phyloP scores from a whole-genome alignment of 1,284 basidiomycete species.

The Cutaneotrichosporon sp. region DNA sequence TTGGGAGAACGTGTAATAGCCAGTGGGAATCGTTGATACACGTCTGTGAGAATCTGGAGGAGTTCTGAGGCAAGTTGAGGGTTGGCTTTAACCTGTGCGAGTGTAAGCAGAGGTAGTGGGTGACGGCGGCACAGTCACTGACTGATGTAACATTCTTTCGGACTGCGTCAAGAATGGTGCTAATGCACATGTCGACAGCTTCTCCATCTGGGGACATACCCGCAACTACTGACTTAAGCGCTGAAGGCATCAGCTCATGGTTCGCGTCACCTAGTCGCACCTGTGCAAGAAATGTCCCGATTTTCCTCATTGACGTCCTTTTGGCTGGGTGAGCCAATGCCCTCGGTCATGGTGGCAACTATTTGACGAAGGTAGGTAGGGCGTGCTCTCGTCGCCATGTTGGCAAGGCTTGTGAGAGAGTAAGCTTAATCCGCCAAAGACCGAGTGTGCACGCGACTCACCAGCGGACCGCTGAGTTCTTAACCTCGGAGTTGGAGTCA shows the following conservation, averaged over 20 bases:
- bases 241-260: conserved; percentile 49
- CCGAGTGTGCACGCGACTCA: conserved; percentile 39
- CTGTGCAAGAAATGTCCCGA: conserved; percentile 85
- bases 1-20: conserved; percentile 56
- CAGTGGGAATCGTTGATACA: conserved; percentile 77
- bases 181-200: background rate
- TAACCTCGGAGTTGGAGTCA: conserved; percentile 95
- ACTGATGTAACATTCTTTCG: conserved; percentile 58
- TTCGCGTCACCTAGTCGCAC: conserved; percentile 66
- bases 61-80: conserved; percentile 82
- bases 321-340: conserved; percentile 23
- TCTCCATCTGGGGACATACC: conserved; percentile 55
- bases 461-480: conserved; percentile 96
- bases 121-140: background rate
- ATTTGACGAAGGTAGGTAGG: conserved; percentile 74
- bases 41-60: conserved; percentile 82
- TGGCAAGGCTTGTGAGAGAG: conserved; percentile 25
- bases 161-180: conserved; percentile 40
- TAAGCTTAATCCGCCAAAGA: conserved; percentile 5
- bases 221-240: conserved; percentile 88
- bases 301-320: conserved; percentile 39
- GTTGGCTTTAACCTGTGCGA: conserved; percentile 55
- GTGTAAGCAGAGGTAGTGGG: conserved; percentile 15
- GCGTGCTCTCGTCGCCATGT: conserved; percentile 34
- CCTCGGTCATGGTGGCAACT: conserved; percentile 58